Percentiles rank a stretch among this genome's conserved stretches.
phyloP scores from a whole-genome alignment of 768 basidiomycete genomes.

The Saitozyma podzolica region DNA sequence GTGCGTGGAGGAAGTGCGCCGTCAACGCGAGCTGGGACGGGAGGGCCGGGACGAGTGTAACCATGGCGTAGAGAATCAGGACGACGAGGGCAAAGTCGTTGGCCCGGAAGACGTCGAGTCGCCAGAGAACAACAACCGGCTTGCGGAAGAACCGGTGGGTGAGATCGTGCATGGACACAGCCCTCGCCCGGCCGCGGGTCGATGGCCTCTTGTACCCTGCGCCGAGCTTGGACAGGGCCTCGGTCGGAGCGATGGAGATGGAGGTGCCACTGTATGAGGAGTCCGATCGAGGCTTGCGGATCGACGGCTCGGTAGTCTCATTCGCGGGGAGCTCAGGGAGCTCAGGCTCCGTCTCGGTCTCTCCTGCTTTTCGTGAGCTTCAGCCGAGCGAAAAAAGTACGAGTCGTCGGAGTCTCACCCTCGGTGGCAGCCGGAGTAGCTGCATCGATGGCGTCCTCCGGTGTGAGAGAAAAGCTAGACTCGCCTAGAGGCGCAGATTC shows the following conservation, averaged over 20 bases:
- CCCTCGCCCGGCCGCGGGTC: slow-evolving; percentile 39
- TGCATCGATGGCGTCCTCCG: slow-evolving; percentile 12
- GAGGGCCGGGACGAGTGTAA: slow-evolving; percentile 64
- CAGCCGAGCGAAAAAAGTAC: not conserved
- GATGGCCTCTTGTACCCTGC: slow-evolving; percentile 1
- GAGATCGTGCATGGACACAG: slow-evolving; percentile 78
- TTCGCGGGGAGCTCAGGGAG: slow-evolving; percentile 34
- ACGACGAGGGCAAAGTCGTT: slow-evolving; percentile 80
- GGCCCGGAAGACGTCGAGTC: slow-evolving; percentile 84
- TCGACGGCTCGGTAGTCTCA: not conserved
- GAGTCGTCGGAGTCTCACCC: slow-evolving; percentile 29
- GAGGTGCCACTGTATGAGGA: slow-evolving; percentile 28
- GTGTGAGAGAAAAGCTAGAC: not conserved
- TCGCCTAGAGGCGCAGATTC: slow-evolving; percentile 5
- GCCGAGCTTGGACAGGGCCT: slow-evolving; percentile 2
- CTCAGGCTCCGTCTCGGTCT: slow-evolving; percentile 46
- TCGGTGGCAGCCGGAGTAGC: slow-evolving; percentile 49
- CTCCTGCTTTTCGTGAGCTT: slow-evolving; percentile 28
- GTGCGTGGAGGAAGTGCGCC: slow-evolving; percentile 73
- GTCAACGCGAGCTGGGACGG: slow-evolving; percentile 61
- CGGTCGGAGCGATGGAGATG: not conserved
- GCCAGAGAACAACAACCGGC: slow-evolving; percentile 75
- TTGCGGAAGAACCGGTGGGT: slow-evolving; percentile 85
- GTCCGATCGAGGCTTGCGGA: slow-evolving; percentile 34
- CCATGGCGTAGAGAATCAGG: slow-evolving; percentile 67